Base-by-base conservation (phyloP, 768 basidiomycete species). In the Cystobasidiopsis lactophilus region DNA sequence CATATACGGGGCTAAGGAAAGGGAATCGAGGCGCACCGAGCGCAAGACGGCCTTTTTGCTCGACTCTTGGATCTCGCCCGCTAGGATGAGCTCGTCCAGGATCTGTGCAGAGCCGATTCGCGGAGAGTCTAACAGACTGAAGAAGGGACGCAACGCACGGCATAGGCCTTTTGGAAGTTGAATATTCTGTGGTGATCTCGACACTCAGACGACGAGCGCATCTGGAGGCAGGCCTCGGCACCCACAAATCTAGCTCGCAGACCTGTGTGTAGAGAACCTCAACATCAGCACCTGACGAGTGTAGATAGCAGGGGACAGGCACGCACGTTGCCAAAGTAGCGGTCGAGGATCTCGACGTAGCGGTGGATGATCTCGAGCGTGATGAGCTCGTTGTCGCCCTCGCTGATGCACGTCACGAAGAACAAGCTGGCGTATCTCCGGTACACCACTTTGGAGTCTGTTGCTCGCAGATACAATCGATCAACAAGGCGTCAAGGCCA, bases 81-180 rank as follows among this genome's bases (percentile, higher is more conserved):
- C 80, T 29, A 93, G 80, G 59, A 96, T 77, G 40, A 95, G 73
- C 66, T 95, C 89, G 63, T 96, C 91, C 35, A 96, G 69, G 54
- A 95, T 73, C 69, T 71, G 58, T 18, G 11, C 16, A 31, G 31
- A 5, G 43, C n/a, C 19, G 54, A 95, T 73, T 69, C 70, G 58
- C 16, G 11, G 18, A 31, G 31, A 5, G 43, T 18, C 19, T 43
- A 29, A 48, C 21, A 31, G 7, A 35, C 33, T 7, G 16, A 7
- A 35, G 33, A 35, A n/a, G n/a, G 9, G 39, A 37, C 5, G 7
- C n/a, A 43, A 60, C 70, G 23, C 43, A 71, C 88, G 3, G 83
- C 77, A 65, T 86, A 93, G 1, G 89, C 91, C 66, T 86, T 84
- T 65, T 95, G 83, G 65, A 95, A 95, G 70, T 93, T 93, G 75